Evolutionary conservation across 1,284 basidiomycete species (phyloP), one percentile per base, ranked within the genome.

Genomic region (Moniliella sp.): DNA sequence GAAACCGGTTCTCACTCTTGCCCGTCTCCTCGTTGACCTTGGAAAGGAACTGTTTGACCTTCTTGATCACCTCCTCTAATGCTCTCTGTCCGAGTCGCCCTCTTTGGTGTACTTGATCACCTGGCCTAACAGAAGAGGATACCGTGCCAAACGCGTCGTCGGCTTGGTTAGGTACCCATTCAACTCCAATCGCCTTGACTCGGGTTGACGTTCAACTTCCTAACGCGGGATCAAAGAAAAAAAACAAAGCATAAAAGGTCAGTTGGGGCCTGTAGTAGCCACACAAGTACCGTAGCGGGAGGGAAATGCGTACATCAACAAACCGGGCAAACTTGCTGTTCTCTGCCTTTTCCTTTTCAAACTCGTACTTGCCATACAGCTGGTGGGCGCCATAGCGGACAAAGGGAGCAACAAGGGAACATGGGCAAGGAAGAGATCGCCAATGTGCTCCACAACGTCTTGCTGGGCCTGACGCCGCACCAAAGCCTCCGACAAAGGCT

Each of bases 141-240:
- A 97, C 46, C 91, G 69, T 16, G 88, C 91, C 17, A 99, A n/a
- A 51, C 91, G 75, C 7, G 91, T 94, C 0, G 91, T 99, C 1
- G 91, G 91, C 61, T 94, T 97, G 9, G 53, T 99, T 28, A 99
- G 67, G 63, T 97, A 99, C 83, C 91, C 61, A n/a, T n/a, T 99
- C 97, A 28, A 99, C 65, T 62, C 97, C 91, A 97, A 71, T 65
- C 94, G 97, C 27, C 86, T 72, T 10, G 84, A 93, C 57, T 91
- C 83, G 0, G 86, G 86, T 30, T 80, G 68, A 16, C 91, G 75
- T 58, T 99, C 91, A 3, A 78, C 81, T 52, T 74, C 67, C 17
- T 31, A 23, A 3, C 11, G 21, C 11, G 13, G n/a, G 9, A 33
- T 4, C 15, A 33, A 14, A 5, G 23, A 27, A 14, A 17, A 15